Conservation (phyloP, 768 basidiomycete genomes). For the Floccularia luteovirens region DNA sequence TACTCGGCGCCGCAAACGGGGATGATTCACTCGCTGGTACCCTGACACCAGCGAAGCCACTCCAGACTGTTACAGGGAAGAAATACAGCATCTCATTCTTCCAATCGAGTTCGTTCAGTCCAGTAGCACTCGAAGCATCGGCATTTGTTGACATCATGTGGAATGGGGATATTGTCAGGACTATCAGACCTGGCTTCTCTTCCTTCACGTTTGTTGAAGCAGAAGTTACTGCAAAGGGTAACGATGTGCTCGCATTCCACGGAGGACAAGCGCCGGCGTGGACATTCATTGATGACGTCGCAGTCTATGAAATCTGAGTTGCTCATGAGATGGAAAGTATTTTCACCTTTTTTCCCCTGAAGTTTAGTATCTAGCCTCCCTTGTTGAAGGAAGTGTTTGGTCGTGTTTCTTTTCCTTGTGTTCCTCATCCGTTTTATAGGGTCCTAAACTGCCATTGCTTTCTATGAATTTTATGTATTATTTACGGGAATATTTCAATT, state of each 20-base stretch:
- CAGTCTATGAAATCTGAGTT: constrained; percentile 14
- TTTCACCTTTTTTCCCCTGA: too few relatives aligned
- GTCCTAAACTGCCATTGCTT: too few relatives aligned
- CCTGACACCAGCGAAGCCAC: constrained; percentile 19
- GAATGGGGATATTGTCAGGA: constrained; percentile 28
- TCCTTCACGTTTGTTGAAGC: constrained; percentile 30
- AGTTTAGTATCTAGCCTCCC: too few relatives aligned
- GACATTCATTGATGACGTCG: constrained; percentile 40
- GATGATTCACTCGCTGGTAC: constrained; percentile 30
- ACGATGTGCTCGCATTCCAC: constrained; percentile 28
- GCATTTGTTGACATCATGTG: constrained; percentile 34
- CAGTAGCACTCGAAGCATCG: constrained; percentile 18
- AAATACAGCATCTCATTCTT: constrained; percentile 35
- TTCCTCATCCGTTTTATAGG: too few relatives aligned
- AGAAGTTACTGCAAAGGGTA: constrained; percentile 23
- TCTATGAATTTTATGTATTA: too few relatives aligned
- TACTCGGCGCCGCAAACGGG: constrained; percentile 36
- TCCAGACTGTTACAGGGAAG: constrained; percentile 26
- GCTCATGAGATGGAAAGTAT: too few relatives aligned
- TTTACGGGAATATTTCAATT: too few relatives aligned
- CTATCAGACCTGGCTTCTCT: constrained; percentile 26
- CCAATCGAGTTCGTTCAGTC: constrained; percentile 30
- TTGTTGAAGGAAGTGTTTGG: too few relatives aligned
- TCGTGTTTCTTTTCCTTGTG: too few relatives aligned
- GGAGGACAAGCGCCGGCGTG: constrained; percentile 40